Evolutionary conservation across 345 rosid species (phyloP), one percentile per base, ranked within the genome.

Genomic region (Eutrema yunnanense): DNA sequence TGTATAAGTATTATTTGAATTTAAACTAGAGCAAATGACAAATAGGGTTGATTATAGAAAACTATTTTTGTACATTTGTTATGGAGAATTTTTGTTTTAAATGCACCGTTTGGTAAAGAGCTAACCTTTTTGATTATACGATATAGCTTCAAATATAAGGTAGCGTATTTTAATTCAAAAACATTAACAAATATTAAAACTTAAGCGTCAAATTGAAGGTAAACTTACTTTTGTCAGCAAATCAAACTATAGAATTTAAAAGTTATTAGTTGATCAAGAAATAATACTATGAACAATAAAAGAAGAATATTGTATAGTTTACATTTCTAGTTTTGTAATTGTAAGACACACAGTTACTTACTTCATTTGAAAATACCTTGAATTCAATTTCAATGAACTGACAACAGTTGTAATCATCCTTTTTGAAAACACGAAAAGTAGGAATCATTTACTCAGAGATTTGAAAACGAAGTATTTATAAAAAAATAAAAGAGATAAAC

Each of bases 341-440:
- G 47, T 19, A 38, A 69, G 75, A 54, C 65, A 62, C 48, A 70
- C 67, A 70, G 71, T 63, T 47, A 32, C 41, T 71, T 70, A 32
- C 41, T 71, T 70, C 67, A 42, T 53, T 69, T 69, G 68, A 67
- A 58, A 51, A 66, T 51, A 43, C 62, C 59, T 67, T 67, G 65
- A 36, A 62, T 62, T 61, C 59, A 62, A 40, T 53, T 75, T 51
- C 71, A 36, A 69, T 69, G 75, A 55, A 40, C 70, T 55, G 79
- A 76, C 75, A 69, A 62, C 71, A 76, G 65, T 70, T 69, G 65
- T 69, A 54, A 69, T 69, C 62, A 68, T 75, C 68, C 73, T 67
- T 60, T 74, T 46, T 60, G 69, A 74, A 22, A 74, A 67, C 22
- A 46, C 55, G 68, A 61, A 75, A 67, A 75, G 69, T 67, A 32